Evolutionary conservation across 2,329 filamentous ascomycete species (phyloP), one percentile per base, ranked within the genome.

Genomic region (Penicillium corylophilum): DNA sequence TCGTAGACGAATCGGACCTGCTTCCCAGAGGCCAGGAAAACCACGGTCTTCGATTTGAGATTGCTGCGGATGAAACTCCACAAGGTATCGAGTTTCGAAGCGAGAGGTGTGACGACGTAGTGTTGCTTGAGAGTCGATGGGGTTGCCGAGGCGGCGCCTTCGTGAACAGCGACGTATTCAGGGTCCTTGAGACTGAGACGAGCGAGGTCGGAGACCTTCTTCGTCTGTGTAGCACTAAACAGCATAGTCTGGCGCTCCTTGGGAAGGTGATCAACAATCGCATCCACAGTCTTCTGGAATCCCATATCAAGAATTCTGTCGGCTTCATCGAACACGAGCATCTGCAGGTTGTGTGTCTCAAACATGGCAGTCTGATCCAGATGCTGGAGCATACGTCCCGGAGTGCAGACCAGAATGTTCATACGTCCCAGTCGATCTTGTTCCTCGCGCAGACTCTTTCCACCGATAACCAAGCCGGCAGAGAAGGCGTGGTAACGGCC

Each of bases 281-380:
- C 94, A 72, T 99, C 94, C 3, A 99, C 86, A 1, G 90, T 90
- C 5, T 81, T 79, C 71, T 95, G 87, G 70, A 99, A 99, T 5
- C 94, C 94, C 90, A 97, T 94, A 67, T 99, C 94, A 81, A 99
- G 85, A 66, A 96, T 96, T 35, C 94, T 84, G 71, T 99, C 94
- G 2, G 94, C 94, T 72, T 99, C 94, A 64, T 99, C 94, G 50
- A 99, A 78, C 0, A 99, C 92, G 45, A 99, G 77, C 70, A 99
- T 89, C 74, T 95, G 90, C 57, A 99, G 72, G 68, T 95, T 94
- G 69, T 94, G 88, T 57, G 93, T 88, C 59, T 93, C 90, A 67
- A 99, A 88, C 16, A 87, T 85, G 0, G 90, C 89, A 0, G 93
- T 97, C 76, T 96, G 92, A 65, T 95, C 93, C 65, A 99, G 79